Evolutionary conservation across 2,329 filamentous ascomycete species (phyloP), one percentile per base, ranked within the genome.

Genomic region (Clonostachys rosea): DNA sequence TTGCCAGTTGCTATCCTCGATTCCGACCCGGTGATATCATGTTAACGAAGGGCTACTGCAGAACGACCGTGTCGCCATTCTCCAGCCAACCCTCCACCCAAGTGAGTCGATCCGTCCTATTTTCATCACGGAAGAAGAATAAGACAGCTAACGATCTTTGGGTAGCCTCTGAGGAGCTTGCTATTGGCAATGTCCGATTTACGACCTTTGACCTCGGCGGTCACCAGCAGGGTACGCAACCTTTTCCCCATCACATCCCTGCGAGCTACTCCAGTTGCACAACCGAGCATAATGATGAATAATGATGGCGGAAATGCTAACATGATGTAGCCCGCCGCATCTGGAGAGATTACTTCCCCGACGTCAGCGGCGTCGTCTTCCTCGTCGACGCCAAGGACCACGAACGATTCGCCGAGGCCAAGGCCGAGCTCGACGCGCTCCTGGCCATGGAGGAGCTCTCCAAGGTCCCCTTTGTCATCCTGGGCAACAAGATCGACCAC

Each of bases 401-500:
- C 71, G 92, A 97, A 75, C 90, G 94, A 57, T 89, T 99, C 68
- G 68, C 79, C 60, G 94, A 99, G 76, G 88, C 91, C 64, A 97
- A 97, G 78, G 92, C 88, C 60, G 94, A 99, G 76, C 87, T 99
- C 53, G 94, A 99, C 64, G 91, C 89, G 46, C 87, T 97, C 45
- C 81, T 99, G 57, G 84, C 89, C 52, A 96, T 99, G 92, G 94
- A 99, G 74, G 92, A 97, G 66, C 83, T 99, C 37, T 76, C 83
- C 66, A 96, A 95, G 78, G 94, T 96, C 9, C 94, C 94, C 47
- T 97, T 97, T 69, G 83, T 97, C 52, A 84, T 99, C 59, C 83
- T 99, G 54, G 94, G 94, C 59, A 99, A 99, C 84, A 99, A 99
- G 84, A 99, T 99, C 69, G 94, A 99, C 70, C 91, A 97, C 75